A percentile compares a stretch with the other conserved stretches of the same genome.
phyloP scores from a whole-genome alignment of 768 basidiomycete species.

The Candolleomyces aberdarensis region DNA sequence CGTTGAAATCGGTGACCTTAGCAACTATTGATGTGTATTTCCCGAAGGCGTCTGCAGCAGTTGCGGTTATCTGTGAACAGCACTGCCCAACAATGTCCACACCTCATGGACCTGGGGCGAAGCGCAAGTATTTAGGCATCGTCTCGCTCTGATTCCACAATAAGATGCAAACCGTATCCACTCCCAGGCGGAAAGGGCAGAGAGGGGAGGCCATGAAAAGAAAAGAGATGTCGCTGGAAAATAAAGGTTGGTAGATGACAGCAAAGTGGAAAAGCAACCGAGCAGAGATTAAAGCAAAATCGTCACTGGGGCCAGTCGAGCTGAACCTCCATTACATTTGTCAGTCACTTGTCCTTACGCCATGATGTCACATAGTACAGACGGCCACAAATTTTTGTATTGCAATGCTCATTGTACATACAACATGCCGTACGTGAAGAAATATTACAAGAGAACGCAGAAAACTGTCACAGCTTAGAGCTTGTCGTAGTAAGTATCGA shows the following conservation, averaged over 20 bases:
- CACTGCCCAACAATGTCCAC: no score
- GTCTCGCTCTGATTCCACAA: no score
- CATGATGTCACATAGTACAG: not conserved
- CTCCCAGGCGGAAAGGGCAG: no score
- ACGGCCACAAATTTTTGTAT: not conserved
- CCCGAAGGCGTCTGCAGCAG: no score
- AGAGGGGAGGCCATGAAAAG: constrained; percentile 66
- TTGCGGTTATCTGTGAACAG: no score
- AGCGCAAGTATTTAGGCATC: no score
- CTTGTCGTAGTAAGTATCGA: constrained; percentile 95
- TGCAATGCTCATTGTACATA: not conserved
- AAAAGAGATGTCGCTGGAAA: constrained; percentile 3
- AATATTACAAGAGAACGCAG: constrained; percentile 13
- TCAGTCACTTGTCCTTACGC: not conserved
- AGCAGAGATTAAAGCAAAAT: constrained; percentile 8
- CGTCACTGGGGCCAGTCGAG: not conserved
- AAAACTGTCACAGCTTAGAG: constrained; percentile 40
- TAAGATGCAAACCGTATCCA: no score
- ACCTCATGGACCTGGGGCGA: no score
- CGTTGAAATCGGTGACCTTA: no score
- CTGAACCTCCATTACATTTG: not conserved
- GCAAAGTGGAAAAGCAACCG: constrained; percentile 19
- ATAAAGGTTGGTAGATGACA: constrained; percentile 8
- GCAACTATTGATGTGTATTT: no score
- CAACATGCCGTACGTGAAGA: constrained; percentile 1